Evolutionary conservation across 345 rosid species (phyloP).

Genomic region (Eucalyptus camaldulensis): DNA sequence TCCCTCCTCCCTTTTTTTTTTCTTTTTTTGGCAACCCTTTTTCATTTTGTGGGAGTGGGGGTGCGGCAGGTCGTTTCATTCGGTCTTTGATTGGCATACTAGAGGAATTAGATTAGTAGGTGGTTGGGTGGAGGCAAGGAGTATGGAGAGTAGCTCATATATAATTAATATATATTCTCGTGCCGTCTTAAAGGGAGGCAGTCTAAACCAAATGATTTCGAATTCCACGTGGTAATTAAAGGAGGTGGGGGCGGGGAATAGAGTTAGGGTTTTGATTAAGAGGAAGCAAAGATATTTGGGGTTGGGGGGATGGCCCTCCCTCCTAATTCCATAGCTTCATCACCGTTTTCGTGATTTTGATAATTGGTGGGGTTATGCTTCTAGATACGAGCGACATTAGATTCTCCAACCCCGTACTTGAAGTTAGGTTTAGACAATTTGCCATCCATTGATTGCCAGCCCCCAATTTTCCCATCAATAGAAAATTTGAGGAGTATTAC

Average conservation of each 20-base stretch:
- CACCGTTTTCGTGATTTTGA: background rate
- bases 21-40: background rate
- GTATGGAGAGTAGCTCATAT: background rate
- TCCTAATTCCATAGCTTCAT: background rate
- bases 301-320: background rate
- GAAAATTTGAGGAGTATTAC: background rate
- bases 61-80: background rate
- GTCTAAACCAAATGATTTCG: background rate
- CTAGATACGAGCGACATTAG: background rate
- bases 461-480: background rate
- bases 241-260: background rate
- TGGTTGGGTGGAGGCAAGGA: background rate
- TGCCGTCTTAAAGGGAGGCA: background rate
- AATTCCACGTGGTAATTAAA: background rate
- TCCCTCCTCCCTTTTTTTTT: fast-evolving
- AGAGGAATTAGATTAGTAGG: background rate
- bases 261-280: background rate
- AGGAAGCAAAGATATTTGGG: background rate
- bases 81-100: background rate
- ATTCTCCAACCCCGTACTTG: background rate
- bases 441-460: background rate
- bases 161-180: background rate
- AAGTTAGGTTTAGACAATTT: background rate
- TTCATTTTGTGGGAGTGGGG: background rate
- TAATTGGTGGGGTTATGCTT: background rate